Percentiles rank a stretch among this genome's conserved stretches.
phyloP scores from a whole-genome alignment of 495 filamentous ascomycete species.

The Trichoderma asperelloides region DNA sequence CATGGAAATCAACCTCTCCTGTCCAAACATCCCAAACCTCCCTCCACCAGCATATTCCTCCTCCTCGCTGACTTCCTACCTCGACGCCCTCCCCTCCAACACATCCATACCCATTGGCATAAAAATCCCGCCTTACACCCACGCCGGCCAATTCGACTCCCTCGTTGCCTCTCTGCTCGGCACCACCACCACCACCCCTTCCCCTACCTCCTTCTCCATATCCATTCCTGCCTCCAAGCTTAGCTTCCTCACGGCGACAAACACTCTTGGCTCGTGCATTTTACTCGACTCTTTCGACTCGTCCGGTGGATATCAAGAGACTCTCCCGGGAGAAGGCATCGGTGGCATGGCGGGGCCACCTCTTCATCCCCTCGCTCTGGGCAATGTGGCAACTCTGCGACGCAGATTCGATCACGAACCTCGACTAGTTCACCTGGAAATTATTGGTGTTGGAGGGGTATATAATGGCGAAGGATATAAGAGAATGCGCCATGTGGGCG shows the following conservation, averaged over 20 bases:
- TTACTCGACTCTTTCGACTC: slow-evolving; percentile 27
- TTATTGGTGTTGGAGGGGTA: slow-evolving; percentile 65
- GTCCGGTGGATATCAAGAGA: slow-evolving; percentile 13
- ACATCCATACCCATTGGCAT: slow-evolving; percentile 43
- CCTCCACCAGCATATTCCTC: slow-evolving; percentile 60
- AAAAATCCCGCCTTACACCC: slow-evolving; percentile 66
- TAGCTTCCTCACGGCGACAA: slow-evolving; percentile 60
- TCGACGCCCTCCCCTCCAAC: slow-evolving; percentile 23
- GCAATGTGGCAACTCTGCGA: slow-evolving; percentile 56
- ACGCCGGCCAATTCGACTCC: slow-evolving; percentile 47
- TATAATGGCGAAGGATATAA: slow-evolving; percentile 45
- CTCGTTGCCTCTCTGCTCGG: slow-evolving; percentile 42
- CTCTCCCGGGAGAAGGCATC: slow-evolving; percentile 41
- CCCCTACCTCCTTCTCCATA: not conserved
- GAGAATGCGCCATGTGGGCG: slow-evolving; percentile 57
- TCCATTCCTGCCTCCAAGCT: slow-evolving; percentile 25
- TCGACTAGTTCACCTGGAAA: slow-evolving; percentile 34
- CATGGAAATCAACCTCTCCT: slow-evolving; percentile 65
- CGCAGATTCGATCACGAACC: slow-evolving; percentile 39
- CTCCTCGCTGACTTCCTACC: slow-evolving; percentile 36
- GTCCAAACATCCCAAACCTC: slow-evolving; percentile 58
- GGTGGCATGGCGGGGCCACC: slow-evolving; percentile 60
- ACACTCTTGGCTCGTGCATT: slow-evolving; percentile 61
- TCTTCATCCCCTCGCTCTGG: slow-evolving; percentile 63
- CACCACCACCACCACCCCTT: not conserved